Conservation (phyloP, 2,329 filamentous ascomycete species). For the Ophiostoma perfectum region DNA sequence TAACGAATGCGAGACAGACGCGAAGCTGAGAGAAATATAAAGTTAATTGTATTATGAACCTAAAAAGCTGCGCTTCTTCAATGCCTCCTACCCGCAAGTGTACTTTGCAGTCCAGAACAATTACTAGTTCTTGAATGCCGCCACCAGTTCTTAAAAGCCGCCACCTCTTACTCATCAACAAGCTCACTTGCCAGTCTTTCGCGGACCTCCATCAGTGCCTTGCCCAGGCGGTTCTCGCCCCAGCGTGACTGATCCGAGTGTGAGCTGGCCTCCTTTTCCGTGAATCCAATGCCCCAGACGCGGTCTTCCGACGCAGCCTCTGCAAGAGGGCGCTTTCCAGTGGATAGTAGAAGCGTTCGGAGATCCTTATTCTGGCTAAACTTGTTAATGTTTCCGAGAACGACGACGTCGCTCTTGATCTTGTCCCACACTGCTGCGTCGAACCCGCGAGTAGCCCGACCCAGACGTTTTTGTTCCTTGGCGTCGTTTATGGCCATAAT, state of each 20-base stretch:
- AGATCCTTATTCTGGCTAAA: constrained; percentile 40
- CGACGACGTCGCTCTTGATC: constrained; percentile 43
- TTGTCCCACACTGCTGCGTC: constrained; percentile 21
- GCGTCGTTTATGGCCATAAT: constrained; percentile 21
- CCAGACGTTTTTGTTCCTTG: constrained; percentile 24
- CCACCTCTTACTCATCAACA: not conserved
- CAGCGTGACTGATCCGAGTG: constrained; percentile 42
- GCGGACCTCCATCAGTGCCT: constrained; percentile 54
- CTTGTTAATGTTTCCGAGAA: constrained; percentile 56
- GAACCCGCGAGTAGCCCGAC: constrained; percentile 18
- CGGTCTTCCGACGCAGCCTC: constrained; percentile 56
- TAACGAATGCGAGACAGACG: too few species aligned
- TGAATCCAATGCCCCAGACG: constrained; percentile 63
- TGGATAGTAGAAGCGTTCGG: constrained; percentile 44
- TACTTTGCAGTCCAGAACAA: too few species aligned
- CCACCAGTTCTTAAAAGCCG: too few species aligned
- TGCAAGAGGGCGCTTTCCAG: constrained; percentile 55
- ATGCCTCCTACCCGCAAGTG: too few species aligned
- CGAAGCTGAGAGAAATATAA: too few species aligned
- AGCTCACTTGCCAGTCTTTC: constrained; percentile 24
- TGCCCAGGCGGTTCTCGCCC: constrained; percentile 61
- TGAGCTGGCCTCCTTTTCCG: constrained; percentile 42
- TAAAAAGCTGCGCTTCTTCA: too few species aligned
- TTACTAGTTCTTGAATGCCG: too few species aligned
- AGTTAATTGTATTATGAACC: too few species aligned